phyloP scores from a whole-genome alignment of 2,329 filamentous ascomycete species.

The Botrytis sinoallii region DNA sequence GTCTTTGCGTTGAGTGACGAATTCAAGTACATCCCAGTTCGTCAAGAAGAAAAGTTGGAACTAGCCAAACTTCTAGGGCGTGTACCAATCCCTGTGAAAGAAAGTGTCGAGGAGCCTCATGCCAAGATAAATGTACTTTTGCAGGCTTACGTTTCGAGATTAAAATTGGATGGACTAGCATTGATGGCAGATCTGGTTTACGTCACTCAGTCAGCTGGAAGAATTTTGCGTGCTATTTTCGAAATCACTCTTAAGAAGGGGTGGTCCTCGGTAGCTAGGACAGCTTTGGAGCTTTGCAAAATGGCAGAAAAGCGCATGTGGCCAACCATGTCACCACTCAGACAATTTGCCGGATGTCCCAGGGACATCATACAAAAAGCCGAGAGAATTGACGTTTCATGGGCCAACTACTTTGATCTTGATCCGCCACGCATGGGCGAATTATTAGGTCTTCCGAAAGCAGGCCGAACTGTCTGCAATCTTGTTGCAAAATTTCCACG shows the following conservation, averaged over 20 bases:
- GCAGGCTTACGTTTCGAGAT: conserved; percentile 92
- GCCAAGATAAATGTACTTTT: conserved; percentile 98
- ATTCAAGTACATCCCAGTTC: conserved; percentile 98
- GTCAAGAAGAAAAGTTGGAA: conserved; percentile 96
- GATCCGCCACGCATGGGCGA: conserved; percentile 97
- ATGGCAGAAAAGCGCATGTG: conserved; percentile 99
- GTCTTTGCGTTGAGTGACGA: conserved; percentile 95
- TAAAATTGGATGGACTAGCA: conserved; percentile 89
- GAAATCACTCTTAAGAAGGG: conserved; percentile 97
- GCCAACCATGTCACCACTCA: conserved; percentile 95
- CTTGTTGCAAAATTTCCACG: conserved; percentile 91
- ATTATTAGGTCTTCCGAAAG: conserved; percentile 83
- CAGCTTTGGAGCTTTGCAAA: conserved; percentile 91
- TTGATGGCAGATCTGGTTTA: conserved; percentile 99
- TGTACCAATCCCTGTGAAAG: conserved; percentile 95
- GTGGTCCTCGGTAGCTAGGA: conserved; percentile 90
- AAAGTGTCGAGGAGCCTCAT: conserved; percentile 93
- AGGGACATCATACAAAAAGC: conserved; percentile 86
- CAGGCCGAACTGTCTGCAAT: conserved; percentile 78
- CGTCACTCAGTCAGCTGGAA: conserved; percentile 94
- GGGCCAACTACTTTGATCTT: conserved; percentile 91
- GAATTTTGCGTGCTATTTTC: conserved; percentile 92
- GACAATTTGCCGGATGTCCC: conserved; percentile 82
- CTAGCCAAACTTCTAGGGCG: conserved; percentile 84
- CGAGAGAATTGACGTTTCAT: conserved; percentile 90